Base-by-base conservation (phyloP, 1,284 basidiomycete genomes). In the Sanguinoderma infundibulare region DNA sequence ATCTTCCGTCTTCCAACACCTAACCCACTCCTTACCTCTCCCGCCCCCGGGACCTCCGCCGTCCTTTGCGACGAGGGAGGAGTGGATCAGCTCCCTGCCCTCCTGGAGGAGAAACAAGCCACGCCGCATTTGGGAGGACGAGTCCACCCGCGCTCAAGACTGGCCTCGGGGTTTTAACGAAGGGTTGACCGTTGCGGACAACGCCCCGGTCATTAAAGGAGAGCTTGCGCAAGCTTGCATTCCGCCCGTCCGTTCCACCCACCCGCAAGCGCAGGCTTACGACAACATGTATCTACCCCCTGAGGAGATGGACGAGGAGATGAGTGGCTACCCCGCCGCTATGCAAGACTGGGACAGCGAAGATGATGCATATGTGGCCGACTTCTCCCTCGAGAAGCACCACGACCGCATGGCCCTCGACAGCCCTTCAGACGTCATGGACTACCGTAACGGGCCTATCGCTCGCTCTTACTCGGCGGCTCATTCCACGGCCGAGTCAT, bases 191-290 rank as follows among this genome's bases (percentile, higher is more conserved):
- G 72, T 71, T 69, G 77, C 78, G 78, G 77, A 67, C 64, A 81
- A 89, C 89, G 88, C 85, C 79, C 73, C 82, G 73, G 86, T 84
- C 79, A 91, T 89, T 90, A 91, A 92, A 90, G 90, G 90, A 85
- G 73, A 81, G 77, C 86, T 78, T 85, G 87, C 86, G 84, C 81
- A 90, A 84, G 86, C 87, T 85, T 87, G 86, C 81, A 83, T 88
- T 87, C 87, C 89, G 87, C 90, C 90, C 89, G 76, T 81, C 76
- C 79, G 77, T 64, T 75, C 67, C 24, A 59, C 59, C 50, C 57
- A 53, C 36, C 60, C 54, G 26, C 47, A 54, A 38, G 30, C 56
- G 30, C 49, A 57, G n/a, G 38, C 60, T 28, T 38, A 46, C 34
- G 52, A 57, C 59, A 60, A 64, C 55, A 67, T 69, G 70, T 70